A percentile compares a stretch with the other conserved stretches of the same genome.
Evolutionary conservation across 495 filamentous ascomycete genomes (phyloP).

Genomic region (Penicillium paxilli): DNA sequence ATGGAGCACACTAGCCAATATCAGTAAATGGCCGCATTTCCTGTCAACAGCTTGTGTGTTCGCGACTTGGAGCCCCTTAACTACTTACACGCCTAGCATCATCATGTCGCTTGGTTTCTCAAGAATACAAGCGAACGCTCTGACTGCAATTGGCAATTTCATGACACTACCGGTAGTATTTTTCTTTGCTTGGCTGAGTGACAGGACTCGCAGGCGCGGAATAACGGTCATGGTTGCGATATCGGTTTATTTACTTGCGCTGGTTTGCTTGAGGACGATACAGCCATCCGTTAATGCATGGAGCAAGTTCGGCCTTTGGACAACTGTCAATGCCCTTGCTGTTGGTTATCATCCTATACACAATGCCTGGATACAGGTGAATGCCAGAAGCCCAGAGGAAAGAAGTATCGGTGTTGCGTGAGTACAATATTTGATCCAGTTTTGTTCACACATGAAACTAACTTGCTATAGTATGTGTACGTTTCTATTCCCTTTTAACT

Average conservation of each 20-base stretch:
- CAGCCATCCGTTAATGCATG: conserved; percentile 20
- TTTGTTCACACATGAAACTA: background rate
- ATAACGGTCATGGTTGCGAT: conserved; percentile 26
- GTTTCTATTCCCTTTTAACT: background rate
- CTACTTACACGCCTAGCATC: conserved; percentile 40
- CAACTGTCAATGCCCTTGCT: conserved; percentile 27
- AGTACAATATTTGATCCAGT: conserved; percentile 6
- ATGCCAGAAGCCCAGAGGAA: conserved; percentile 23
- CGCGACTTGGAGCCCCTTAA: conserved; percentile 35
- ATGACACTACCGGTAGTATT: conserved; percentile 32
- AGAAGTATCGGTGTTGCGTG: conserved; percentile 33
- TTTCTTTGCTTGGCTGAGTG: conserved; percentile 31
- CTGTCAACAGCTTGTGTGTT: conserved; percentile 35
- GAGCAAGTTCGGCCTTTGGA: conserved; percentile 32
- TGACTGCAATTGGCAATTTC: conserved; percentile 33
- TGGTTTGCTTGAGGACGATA: conserved; percentile 16
- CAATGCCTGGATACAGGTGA: conserved; percentile 38
- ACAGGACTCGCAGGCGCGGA: conserved; percentile 19
- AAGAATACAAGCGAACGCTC: conserved; percentile 29
- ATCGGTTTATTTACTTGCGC: conserved; percentile 17
- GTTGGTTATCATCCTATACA: conserved; percentile 38
- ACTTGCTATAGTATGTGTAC: conserved; percentile 28
- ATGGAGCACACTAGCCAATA: conserved; percentile 20
- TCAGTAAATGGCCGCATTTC: conserved; percentile 36
- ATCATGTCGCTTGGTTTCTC: conserved; percentile 35